These are phyloP conservation scores for Zygotorulaspora mrakii DNA, from an alignment of 1,139 yeast species.

Conservation along the genomic window DNA sequence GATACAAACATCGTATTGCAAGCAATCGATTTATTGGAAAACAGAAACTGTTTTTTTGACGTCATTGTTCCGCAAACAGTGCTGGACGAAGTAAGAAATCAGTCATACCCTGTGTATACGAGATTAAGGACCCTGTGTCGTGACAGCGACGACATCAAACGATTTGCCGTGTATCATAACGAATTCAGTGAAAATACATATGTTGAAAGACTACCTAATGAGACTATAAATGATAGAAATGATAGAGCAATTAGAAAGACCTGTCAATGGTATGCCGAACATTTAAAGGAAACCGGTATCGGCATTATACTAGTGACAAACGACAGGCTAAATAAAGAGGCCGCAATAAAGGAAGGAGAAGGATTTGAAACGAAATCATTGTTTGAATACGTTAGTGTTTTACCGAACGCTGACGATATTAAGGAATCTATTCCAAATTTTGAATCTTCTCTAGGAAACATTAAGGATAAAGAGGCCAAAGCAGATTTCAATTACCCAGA, in stretches of 20 bases:
- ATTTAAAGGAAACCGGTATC: conserved; percentile 50
- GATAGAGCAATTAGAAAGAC: conserved; percentile 85
- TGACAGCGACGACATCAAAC: conserved; percentile 61
- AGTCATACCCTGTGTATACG: conserved; percentile 83
- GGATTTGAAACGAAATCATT: conserved; percentile 57
- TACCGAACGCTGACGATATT: conserved; percentile 73
- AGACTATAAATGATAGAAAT: conserved; percentile 82
- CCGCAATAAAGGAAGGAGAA: conserved; percentile 47
- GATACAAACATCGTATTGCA: conserved; percentile 88
- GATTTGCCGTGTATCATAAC: conserved; percentile 89
- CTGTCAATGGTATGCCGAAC: conserved; percentile 67
- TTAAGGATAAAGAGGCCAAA: conserved; percentile 33
- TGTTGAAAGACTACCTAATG: conserved; percentile 58
- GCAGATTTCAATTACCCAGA: conserved; percentile 65
- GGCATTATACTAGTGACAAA: conserved; percentile 68
- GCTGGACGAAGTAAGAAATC: conserved; percentile 84
- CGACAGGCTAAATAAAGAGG: conserved; percentile 63
- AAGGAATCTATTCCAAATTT: conserved; percentile 74
- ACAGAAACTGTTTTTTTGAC: conserved; percentile 72
- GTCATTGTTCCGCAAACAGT: conserved; percentile 93
- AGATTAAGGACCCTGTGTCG: conserved; percentile 69
- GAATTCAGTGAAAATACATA: conserved; percentile 78
- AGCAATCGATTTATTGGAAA: conserved; percentile 87
- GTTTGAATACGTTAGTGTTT: conserved; percentile 60
- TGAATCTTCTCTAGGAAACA: conserved; percentile 34